These are phyloP conservation scores for Taxillus chinensis DNA, from an alignment of 164 flowering plant genomes.

Conservation along the genomic window DNA sequence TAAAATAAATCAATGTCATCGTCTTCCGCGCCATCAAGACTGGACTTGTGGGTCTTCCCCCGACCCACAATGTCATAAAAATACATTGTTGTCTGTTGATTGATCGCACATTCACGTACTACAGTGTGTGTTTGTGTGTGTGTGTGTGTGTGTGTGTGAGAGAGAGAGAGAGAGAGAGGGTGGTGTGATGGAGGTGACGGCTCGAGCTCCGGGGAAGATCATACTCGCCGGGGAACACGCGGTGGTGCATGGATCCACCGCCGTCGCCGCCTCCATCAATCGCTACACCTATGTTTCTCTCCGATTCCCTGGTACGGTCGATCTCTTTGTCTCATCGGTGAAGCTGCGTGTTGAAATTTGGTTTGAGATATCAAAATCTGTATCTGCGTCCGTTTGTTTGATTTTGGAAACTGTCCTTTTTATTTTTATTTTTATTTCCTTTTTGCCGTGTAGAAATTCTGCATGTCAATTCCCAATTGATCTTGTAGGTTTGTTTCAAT, in stretches of 20 bases:
- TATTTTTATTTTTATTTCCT: background rate
- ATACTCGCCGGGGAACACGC: slow-evolving; percentile 93
- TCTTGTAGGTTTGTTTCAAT: too few species aligned
- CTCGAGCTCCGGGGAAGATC: slow-evolving; percentile 93
- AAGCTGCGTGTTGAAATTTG: background rate
- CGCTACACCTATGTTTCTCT: slow-evolving; percentile 63
- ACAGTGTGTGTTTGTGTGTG: too few species aligned
- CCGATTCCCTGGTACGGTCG: slow-evolving; percentile 31
- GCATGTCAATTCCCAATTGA: too few species aligned
- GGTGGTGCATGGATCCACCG: slow-evolving; percentile 90
- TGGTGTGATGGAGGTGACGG: slow-evolving; percentile 57
- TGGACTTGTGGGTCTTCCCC: too few species aligned
- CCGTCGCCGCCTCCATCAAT: slow-evolving; percentile 81
- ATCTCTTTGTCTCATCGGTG: slow-evolving; percentile 10
- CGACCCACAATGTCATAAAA: too few species aligned
- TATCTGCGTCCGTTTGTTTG: too few species aligned
- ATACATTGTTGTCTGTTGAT: too few species aligned
- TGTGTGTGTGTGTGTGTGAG: too few species aligned
- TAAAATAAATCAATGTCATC: too few species aligned
- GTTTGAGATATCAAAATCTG: background rate
- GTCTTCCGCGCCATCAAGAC: too few species aligned
- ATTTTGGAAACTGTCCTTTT: background rate
- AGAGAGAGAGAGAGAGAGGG: background rate
- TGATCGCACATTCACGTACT: too few species aligned
- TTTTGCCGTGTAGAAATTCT: too few species aligned